Base-by-base conservation (phyloP, 768 basidiomycete genomes). In the Leucocoprinus leucothites region DNA sequence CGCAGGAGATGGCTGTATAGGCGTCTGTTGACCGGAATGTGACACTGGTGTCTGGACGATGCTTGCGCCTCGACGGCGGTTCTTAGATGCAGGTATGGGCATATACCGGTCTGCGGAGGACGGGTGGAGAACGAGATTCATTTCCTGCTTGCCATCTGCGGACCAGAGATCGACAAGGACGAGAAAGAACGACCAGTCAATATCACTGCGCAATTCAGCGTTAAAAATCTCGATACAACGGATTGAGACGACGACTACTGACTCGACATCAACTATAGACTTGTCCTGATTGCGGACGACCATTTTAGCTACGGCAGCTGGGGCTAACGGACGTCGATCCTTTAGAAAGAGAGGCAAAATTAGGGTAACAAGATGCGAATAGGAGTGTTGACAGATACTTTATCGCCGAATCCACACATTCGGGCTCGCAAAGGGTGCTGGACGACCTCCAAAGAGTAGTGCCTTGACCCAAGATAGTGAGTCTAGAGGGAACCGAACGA, bases 341-440 rank as follows among this genome's bases (percentile, higher is more conserved):
- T 95, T 69, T 59, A 19, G 51, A 55, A 58, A 62, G 52, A 57
- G 22, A 49, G 60, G 54, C 51, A 56, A 48, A 38, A 46, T 60
- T 53, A 57, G 48, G 19, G n/a, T 24, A 36, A 45, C 53, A 25
- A 36, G 40, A 40, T n/a, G 34, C 25, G 35, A 19, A 24, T 34
- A 13, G 5, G 13, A 6, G 13, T 13, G 5, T 6, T 34, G 5
- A 41, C 46, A 61, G 65, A 57, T 61, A 93, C 94, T 78, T 95
- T 96, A 77, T 97, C 93, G 43, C 94, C 94, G 69, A 96, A 95
- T 9, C 95, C 95, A 68, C 94, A 96, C 87, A 95, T 95, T 60
- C 94, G 83, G 47, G 94, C 95, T 41, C 94, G 84, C 45, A 91
- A 70, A 38, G 95, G 94, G 62, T 95, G 84, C 67, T 97, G 95